phyloP scores from a whole-genome alignment of 2,329 filamentous ascomycete genomes.

The Epichloe gansuensis region DNA sequence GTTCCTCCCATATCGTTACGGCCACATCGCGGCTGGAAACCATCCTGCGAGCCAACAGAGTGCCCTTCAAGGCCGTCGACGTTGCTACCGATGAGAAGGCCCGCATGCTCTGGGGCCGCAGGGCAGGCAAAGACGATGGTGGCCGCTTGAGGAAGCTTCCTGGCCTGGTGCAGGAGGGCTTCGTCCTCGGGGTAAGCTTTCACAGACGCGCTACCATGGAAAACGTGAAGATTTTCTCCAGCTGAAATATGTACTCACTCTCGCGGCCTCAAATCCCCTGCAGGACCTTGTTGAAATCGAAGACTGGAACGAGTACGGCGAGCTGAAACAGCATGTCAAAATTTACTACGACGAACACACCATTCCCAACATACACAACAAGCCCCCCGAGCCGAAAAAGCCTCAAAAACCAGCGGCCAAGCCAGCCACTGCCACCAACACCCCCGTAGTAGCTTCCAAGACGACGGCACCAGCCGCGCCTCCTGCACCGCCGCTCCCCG shows the following conservation, averaged over 20 bases:
- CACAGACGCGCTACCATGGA: too few species aligned
- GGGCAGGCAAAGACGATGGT: slow-evolving; percentile 56
- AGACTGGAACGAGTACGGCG: slow-evolving; percentile 98
- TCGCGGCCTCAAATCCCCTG: neutral
- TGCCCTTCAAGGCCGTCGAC: slow-evolving; percentile 88
- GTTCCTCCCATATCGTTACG: slow-evolving; percentile 91
- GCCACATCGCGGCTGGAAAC: slow-evolving; percentile 92
- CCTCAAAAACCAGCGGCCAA: slow-evolving; percentile 12
- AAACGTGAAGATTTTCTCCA: too few species aligned
- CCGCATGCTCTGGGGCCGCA: slow-evolving; percentile 74
- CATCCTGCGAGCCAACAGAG: slow-evolving; percentile 85
- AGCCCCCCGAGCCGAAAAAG: slow-evolving; percentile 30
- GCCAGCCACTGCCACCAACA: slow-evolving; percentile 12
- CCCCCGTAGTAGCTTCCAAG: slow-evolving; percentile 6
- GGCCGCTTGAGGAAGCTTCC: slow-evolving; percentile 66
- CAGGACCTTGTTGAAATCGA: slow-evolving; percentile 90
- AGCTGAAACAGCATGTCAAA: slow-evolving; percentile 75
- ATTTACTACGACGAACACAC: slow-evolving; percentile 52
- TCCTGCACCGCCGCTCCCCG: slow-evolving; percentile 6
- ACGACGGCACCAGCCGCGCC: slow-evolving; percentile 13
- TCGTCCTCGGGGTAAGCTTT: slow-evolving; percentile 66
- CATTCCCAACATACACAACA: slow-evolving; percentile 41
- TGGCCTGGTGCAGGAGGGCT: slow-evolving; percentile 73
- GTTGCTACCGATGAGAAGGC: slow-evolving; percentile 82
- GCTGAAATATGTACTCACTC: neutral